These are phyloP conservation scores for Phytopythium boreale DNA, from an alignment of 352 stramenopile species.

Conservation along the genomic window DNA sequence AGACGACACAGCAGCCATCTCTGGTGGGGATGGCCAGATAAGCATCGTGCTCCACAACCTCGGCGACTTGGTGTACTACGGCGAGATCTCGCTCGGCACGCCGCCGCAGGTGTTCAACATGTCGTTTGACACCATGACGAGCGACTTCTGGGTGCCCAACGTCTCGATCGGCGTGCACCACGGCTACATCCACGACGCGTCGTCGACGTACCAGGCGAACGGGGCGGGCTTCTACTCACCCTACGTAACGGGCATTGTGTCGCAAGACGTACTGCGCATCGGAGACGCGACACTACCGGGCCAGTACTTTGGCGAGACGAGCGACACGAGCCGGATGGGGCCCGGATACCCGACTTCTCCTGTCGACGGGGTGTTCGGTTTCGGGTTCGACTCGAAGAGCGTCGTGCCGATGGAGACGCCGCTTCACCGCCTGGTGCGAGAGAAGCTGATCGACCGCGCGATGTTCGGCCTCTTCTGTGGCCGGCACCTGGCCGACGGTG, in stretches of 20 bases:
- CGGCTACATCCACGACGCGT: slow-evolving; percentile 80
- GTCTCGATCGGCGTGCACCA: slow-evolving; percentile 31
- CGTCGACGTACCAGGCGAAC: slow-evolving; percentile 76
- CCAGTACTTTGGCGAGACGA: slow-evolving; percentile 91
- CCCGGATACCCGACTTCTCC: slow-evolving; percentile 89
- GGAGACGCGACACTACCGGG: slow-evolving; percentile 34
- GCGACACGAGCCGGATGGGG: slow-evolving; percentile 90
- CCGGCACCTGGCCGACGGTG: slow-evolving; percentile 38
- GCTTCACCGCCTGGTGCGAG: slow-evolving; percentile 89
- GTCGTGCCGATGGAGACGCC: slow-evolving; percentile 84
- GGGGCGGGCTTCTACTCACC: slow-evolving; percentile 89
- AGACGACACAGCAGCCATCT: background rate
- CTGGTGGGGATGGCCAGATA: background rate
- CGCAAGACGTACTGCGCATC: slow-evolving; percentile 62
- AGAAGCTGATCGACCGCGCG: slow-evolving; percentile 67
- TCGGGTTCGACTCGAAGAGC: slow-evolving; percentile 90
- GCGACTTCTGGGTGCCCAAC: slow-evolving; percentile 92
- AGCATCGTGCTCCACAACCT: slow-evolving; percentile 6
- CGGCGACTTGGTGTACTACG: slow-evolving; percentile 41
- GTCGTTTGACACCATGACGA: slow-evolving; percentile 93
- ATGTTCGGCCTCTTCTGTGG: slow-evolving; percentile 94
- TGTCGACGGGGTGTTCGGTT: slow-evolving; percentile 95
- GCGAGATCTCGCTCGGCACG: slow-evolving; percentile 75
- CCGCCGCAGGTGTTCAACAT: slow-evolving; percentile 88
- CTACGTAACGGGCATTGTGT: slow-evolving; percentile 89